Conservation (phyloP, 2,329 filamentous ascomycete genomes). For the Fusarium tanahbumbuense region DNA sequence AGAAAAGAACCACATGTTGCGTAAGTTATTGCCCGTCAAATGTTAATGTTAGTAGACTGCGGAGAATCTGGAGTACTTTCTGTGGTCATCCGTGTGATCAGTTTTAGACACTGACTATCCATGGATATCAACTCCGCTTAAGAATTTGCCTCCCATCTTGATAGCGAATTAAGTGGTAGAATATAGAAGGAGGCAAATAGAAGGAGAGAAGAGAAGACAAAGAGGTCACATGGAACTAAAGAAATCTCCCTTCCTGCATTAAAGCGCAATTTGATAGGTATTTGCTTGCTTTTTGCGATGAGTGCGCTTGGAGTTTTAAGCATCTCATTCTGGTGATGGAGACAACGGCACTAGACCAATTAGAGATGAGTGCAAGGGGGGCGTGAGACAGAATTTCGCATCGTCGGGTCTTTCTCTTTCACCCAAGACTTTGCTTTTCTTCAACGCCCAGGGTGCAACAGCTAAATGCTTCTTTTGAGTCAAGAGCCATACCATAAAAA, state of each 20-base stretch:
- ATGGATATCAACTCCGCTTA: background rate
- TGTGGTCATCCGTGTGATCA: conserved; percentile 19
- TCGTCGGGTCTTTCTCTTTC: background rate
- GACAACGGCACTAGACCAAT: conserved; percentile 29
- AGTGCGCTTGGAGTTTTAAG: conserved; percentile 23
- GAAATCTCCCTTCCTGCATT: background rate
- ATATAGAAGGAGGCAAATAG: background rate
- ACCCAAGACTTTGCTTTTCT: background rate
- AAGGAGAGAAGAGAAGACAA: conserved; percentile 2
- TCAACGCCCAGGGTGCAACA: conserved; percentile 4
- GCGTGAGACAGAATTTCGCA: conserved; percentile 12
- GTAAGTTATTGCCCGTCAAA: background rate
- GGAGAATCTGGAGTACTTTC: conserved; percentile 29
- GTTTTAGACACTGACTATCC: conserved; percentile 1
- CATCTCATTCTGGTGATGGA: conserved; percentile 11
- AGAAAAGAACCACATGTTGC: conserved; percentile 18
- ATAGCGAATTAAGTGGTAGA: background rate
- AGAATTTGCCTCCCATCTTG: background rate
- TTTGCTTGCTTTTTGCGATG: conserved; percentile 35
- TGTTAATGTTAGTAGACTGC: background rate
- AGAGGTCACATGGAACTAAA: conserved; percentile 26
- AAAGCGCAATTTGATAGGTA: background rate
- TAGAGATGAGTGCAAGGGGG: background rate
- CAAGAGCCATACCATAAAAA: conserved; percentile 8
- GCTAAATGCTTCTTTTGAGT: conserved; percentile 21